Evolutionary conservation across 2,329 filamentous ascomycete species (phyloP).

Genomic region (Claviceps sp.): DNA sequence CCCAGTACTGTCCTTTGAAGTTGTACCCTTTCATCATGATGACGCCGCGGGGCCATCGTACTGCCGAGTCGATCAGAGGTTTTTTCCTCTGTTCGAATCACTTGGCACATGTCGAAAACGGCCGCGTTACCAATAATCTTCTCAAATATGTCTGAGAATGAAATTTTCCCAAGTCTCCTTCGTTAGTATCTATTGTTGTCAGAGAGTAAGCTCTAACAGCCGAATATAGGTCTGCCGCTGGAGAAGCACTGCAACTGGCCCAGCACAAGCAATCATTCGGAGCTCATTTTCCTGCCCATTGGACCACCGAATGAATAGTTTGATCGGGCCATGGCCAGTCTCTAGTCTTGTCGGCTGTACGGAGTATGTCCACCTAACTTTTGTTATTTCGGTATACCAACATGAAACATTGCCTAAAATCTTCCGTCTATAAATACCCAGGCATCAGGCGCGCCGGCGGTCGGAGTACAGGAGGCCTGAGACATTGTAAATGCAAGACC

Average conservation of each 20-base stretch:
- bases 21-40: slow-evolving; percentile 24
- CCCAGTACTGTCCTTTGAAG: not conserved
- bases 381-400: not conserved
- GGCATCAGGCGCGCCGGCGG: not conserved
- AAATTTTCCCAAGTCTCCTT: not conserved
- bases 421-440: not conserved
- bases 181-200: no score
- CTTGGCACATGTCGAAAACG: slow-evolving; percentile 40
- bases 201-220: not conserved
- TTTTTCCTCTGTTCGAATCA: slow-evolving; percentile 5
- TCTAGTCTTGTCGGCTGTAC: not conserved
- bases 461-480: no score
- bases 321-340: not conserved
- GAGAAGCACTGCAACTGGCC: not conserved
- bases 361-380: not conserved
- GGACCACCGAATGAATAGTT: not conserved
- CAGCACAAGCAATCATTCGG: not conserved
- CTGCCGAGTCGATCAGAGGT: slow-evolving; percentile 9
- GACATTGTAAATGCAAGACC: not conserved
- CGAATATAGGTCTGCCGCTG: not conserved
- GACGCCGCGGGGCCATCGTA: slow-evolving; percentile 42
- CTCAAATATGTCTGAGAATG: slow-evolving; percentile 45
- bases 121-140: slow-evolving; percentile 52
- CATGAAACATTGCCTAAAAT: not conserved
- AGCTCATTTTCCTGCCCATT: not conserved